Evolutionary conservation across 1,139 yeast species (phyloP).

Genomic region (Meyerozyma guilliermondii): DNA sequence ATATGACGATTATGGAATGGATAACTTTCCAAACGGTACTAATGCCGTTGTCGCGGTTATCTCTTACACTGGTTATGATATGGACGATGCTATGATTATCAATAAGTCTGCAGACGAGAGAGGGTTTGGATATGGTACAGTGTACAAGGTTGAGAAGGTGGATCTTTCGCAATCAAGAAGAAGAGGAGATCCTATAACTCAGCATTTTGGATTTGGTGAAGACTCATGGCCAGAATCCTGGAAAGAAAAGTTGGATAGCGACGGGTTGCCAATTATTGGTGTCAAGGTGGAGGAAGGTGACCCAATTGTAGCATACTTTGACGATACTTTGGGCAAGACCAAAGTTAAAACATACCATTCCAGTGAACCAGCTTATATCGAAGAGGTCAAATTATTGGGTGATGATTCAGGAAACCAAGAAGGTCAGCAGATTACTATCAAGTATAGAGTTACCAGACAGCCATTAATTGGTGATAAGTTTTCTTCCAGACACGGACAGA

Average conservation of each 20-base stretch:
- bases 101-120: conserved; percentile 96
- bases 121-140: conserved; percentile 97
- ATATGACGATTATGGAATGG: conserved; percentile 96
- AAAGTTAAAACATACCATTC: conserved; percentile 92
- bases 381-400: conserved; percentile 88
- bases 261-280: conserved; percentile 92
- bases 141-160: conserved; percentile 88
- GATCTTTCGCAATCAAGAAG: conserved; percentile 76
- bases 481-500: conserved; percentile 98
- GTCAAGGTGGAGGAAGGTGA: conserved; percentile 89
- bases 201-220: conserved; percentile 90
- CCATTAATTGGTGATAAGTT: conserved; percentile 98
- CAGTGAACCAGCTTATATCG: conserved; percentile 90
- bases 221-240: conserved; percentile 91
- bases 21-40: conserved; percentile 96
- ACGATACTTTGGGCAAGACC: conserved; percentile 87
- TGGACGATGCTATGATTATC: conserved; percentile 99
- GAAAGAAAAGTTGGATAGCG: conserved; percentile 83
- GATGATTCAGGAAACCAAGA: conserved; percentile 78
- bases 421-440: conserved; percentile 80
- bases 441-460: conserved; percentile 84
- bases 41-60: conserved; percentile 98
- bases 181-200: conserved; percentile 92
- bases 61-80: conserved; percentile 98
- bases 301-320: conserved; percentile 89